Conservation (phyloP, 768 basidiomycete species). For the Podaxis sp. region DNA sequence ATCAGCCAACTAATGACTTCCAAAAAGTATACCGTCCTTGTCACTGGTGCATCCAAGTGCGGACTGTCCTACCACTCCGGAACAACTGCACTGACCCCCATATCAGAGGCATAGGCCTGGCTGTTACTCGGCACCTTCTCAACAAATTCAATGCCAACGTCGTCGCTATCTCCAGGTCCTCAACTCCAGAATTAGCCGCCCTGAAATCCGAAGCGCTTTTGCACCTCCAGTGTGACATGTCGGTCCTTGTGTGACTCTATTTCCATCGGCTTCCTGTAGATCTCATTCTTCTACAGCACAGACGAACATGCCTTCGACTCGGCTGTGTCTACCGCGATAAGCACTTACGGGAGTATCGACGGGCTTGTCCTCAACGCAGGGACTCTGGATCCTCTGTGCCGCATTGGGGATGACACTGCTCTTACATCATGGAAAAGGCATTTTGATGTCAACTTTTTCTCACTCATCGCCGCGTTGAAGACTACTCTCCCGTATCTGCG, state of each 20-base stretch:
- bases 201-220: conserved; percentile 50
- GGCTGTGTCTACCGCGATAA: conserved; percentile 53
- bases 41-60: conserved; percentile 87
- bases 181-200: conserved; percentile 56
- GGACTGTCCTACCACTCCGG: conserved; percentile 10
- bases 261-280: conserved; percentile 1
- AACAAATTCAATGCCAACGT: conserved; percentile 63
- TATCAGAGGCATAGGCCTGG: conserved; percentile 70
- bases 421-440: conserved; percentile 63
- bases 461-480: conserved; percentile 68
- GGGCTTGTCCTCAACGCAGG: conserved; percentile 86
- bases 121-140: conserved; percentile 67
- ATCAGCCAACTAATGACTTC: conserved; percentile 9
- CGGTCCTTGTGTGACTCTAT: conserved; percentile 31
- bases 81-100: conserved; percentile 8
- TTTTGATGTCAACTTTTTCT: conserved; percentile 90
- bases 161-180: conserved; percentile 72
- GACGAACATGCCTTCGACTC: conserved; percentile 50
- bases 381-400: conserved; percentile 65
- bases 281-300: conserved; percentile 41
- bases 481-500: conserved; percentile 69
- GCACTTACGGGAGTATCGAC: conserved; percentile 65
- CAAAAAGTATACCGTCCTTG: conserved; percentile 58
- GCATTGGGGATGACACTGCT: conserved; percentile 47
- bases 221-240: conserved; percentile 74